Conservation (phyloP, 495 filamentous ascomycete species). For the Penicillium parvum region DNA sequence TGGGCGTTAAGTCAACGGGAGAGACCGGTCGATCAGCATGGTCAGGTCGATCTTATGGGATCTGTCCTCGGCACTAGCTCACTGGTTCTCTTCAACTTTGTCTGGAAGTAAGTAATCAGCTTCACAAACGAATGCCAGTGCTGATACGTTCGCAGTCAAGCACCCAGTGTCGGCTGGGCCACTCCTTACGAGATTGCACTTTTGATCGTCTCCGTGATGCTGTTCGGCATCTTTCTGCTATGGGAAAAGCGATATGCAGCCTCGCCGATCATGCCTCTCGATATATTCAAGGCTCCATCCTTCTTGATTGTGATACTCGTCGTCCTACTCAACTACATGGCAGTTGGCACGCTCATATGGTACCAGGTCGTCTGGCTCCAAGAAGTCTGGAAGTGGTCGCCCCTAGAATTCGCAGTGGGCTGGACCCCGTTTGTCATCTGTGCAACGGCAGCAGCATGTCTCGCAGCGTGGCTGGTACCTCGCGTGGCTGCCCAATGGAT, state of each 20-base stretch:
- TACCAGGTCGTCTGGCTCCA: conserved; percentile 46
- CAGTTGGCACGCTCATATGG: conserved; percentile 46
- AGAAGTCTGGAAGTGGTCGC: conserved; percentile 27
- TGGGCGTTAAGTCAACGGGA: conserved; percentile 35
- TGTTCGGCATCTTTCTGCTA: conserved; percentile 37
- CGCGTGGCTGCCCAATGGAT: conserved; percentile 48
- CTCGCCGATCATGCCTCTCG: conserved; percentile 46
- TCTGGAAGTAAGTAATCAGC: conserved; percentile 46
- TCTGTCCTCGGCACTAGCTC: conserved; percentile 41
- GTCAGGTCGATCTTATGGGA: conserved; percentile 47
- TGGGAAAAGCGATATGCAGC: conserved; percentile 44
- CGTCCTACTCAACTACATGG: conserved; percentile 49
- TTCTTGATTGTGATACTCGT: conserved; percentile 46
- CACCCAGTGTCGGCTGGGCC: conserved; percentile 46
- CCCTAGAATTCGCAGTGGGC: conserved; percentile 30
- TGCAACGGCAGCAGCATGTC: conserved; percentile 32
- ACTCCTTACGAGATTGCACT: conserved; percentile 43
- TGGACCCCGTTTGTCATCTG: conserved; percentile 43
- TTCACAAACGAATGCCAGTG: background rate
- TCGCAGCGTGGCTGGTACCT: conserved; percentile 48
- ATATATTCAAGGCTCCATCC: conserved; percentile 48
- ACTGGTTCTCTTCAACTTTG: conserved; percentile 51
- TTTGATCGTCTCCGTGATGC: conserved; percentile 36
- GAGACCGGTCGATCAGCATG: conserved; percentile 36
- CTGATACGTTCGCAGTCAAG: conserved; percentile 35